Evolutionary conservation across 371 early-diverging fungal species (phyloP), one percentile per base, ranked within the genome.

Genomic region (Phascolomyces articulosus): DNA sequence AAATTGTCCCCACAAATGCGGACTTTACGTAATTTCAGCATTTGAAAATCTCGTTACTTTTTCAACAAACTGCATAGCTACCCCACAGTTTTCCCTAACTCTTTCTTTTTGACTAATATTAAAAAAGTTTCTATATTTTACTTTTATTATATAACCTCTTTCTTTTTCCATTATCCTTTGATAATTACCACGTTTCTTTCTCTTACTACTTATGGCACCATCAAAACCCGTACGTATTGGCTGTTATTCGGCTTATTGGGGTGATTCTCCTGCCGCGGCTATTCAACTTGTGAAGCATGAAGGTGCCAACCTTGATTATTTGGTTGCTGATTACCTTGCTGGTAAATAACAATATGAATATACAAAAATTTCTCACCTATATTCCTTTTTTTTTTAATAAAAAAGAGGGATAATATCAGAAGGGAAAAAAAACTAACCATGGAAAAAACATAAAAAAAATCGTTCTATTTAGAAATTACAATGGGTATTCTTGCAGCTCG

Each of bases 211-310:
- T n/a, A 65, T 62, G 15, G 49, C 55, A n/a, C 23, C 54, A 41
- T 21, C 10, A 56, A 56, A 57, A 62, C 75, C 82, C 53, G 80
- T 90, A 24, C 87, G 89, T 57, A 87, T 90, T 60, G 91, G 90
- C 9, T 90, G 88, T 67, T 88, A 83, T 60, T 85, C 85, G 67
- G 86, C 94, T 63, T 90, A 95, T 82, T 71, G 88, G 89, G 84
- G 91, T 53, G 86, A 88, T 69, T 85, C 89, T 55, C 71, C 87
- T 55, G 68, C 88, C 67, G 86, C 94, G 63, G 85, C 95, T 65
- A 67, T 78, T 69, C 85, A 95, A 70, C 83, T 93, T 34, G 82
- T 94, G 64, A 55, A 87, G 48, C 75, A 89, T 48, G 79, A 91
- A 78, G 83, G 83, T 64, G 72, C 79, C 51, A 82, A 88, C 74